Percentiles rank a stretch among this genome's conserved stretches.
These are phyloP conservation scores for Gremmenia infestans DNA, from an alignment of 2,329 filamentous ascomycete species.

Conservation along the genomic window DNA sequence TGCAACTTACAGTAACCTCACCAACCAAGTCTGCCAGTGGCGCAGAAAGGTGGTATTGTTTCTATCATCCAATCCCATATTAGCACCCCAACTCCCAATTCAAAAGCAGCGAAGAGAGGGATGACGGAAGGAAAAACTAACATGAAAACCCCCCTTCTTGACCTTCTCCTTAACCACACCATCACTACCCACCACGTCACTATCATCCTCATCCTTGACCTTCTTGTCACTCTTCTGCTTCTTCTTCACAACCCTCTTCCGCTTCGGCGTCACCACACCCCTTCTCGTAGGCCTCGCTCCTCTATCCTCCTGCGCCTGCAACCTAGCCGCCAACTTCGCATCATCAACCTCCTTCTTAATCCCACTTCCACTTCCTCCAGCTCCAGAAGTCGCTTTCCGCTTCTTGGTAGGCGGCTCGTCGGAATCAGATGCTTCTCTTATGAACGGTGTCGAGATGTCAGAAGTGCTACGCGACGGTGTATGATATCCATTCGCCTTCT, in stretches of 20 bases:
- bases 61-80: conserved; percentile 34
- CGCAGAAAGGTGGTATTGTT: conserved; percentile 70
- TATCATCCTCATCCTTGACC: conserved; percentile 74
- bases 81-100: neutral
- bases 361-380: conserved; percentile 43
- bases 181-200: conserved; percentile 62
- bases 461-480: neutral
- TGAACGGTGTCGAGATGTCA: conserved; percentile 1
- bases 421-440: conserved; percentile 28
- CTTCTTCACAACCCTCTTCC: conserved; percentile 61
- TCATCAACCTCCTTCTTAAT: conserved; percentile 69
- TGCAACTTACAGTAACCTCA: conserved; percentile 55
- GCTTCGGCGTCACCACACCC: conserved; percentile 49
- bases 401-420: conserved; percentile 53
- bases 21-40: conserved; percentile 66
- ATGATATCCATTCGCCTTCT: neutral
- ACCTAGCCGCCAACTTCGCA: conserved; percentile 76
- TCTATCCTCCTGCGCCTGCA: conserved; percentile 90
- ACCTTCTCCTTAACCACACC: conserved; percentile 54
- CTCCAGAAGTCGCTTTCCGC: conserved; percentile 25
- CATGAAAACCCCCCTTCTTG: conserved; percentile 86
- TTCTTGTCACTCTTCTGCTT: conserved; percentile 72
- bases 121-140: conserved; percentile 39
- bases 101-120: neutral
- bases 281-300: conserved; percentile 68